Conservation (phyloP, 257 asterid genomes). For the Primulina tabacum region DNA sequence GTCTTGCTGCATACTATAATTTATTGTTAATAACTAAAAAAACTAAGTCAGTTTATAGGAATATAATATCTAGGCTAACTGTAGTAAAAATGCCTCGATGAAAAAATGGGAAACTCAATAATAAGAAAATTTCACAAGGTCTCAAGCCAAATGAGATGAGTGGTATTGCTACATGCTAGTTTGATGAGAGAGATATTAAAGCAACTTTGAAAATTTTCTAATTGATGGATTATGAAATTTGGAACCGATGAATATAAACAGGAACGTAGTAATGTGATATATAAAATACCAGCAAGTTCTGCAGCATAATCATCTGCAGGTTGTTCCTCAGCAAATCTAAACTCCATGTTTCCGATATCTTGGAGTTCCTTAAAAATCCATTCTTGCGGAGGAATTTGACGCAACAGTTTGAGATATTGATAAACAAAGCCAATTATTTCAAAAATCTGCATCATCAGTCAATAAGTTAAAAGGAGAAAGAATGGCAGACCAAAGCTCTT, state of each 20-base stretch:
- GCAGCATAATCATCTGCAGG: conserved; percentile 98
- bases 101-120: neutral
- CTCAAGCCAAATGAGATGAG: conserved; percentile 16
- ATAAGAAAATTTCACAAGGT: conserved; percentile 13
- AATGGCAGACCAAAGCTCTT: neutral
- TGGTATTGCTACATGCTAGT: neutral
- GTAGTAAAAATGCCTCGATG: conserved; percentile 10
- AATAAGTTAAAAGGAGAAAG: conserved; percentile 4
- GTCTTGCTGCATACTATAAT: neutral
- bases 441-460: conserved; percentile 54
- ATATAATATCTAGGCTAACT: conserved; percentile 1
- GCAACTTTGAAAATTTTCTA: conserved; percentile 10
- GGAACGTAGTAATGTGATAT: neutral
- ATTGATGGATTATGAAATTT: neutral
- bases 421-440: conserved; percentile 77
- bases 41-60: neutral
- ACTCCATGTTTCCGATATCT: conserved; percentile 84
- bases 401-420: conserved; percentile 87
- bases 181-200: neutral
- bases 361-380: conserved; percentile 98
- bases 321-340: conserved; percentile 92
- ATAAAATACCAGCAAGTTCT: conserved; percentile 76
- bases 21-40: conserved; percentile 1
- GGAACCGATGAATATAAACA: neutral
- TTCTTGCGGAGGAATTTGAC: conserved; percentile 72